Conservation (phyloP, 1,284 basidiomycete species). For the Ustanciosporium gigantosporum region DNA sequence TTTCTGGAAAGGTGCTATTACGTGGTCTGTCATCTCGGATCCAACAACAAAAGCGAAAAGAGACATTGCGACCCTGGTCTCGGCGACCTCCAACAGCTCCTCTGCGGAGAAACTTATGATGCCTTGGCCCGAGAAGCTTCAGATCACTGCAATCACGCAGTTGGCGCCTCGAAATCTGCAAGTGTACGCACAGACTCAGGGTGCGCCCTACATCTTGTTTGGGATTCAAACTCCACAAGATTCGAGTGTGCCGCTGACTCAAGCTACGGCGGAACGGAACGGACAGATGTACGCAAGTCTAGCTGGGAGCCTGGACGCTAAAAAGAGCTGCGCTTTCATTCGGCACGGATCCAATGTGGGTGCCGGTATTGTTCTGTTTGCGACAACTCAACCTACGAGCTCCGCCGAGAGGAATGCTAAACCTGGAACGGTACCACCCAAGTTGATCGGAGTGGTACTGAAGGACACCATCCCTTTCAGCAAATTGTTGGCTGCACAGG, state of each 20-base stretch:
- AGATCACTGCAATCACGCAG: slow-evolving; percentile 40
- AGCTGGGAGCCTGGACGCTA: slow-evolving; percentile 39
- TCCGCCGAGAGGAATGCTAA: slow-evolving; percentile 13
- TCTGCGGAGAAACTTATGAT: slow-evolving; percentile 17
- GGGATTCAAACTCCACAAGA: slow-evolving; percentile 3
- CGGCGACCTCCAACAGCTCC: slow-evolving; percentile 30
- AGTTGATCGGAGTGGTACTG: slow-evolving; percentile 46
- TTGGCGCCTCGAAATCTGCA: slow-evolving; percentile 33
- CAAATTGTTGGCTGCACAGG: slow-evolving; percentile 22
- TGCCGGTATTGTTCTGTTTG: slow-evolving; percentile 42
- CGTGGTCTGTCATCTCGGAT: slow-evolving; percentile 40
- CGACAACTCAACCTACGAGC: slow-evolving; percentile 32
- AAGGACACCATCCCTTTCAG: slow-evolving; percentile 41
- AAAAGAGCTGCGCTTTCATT: slow-evolving; percentile 48
- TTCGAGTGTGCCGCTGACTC: neutral
- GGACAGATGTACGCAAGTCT: slow-evolving; percentile 44
- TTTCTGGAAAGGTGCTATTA: slow-evolving; percentile 49
- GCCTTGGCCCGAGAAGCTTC: slow-evolving; percentile 40
- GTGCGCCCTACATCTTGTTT: slow-evolving; percentile 44
- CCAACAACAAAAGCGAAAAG: slow-evolving; percentile 25
- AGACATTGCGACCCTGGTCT: slow-evolving; percentile 43
- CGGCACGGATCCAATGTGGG: slow-evolving; percentile 33
- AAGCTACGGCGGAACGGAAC: slow-evolving; percentile 40
- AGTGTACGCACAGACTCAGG: slow-evolving; percentile 33
- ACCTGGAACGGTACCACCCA: slow-evolving; percentile 4